phyloP scores from a whole-genome alignment of 1,284 basidiomycete genomes.

The Microbotryomycetes sp. region DNA sequence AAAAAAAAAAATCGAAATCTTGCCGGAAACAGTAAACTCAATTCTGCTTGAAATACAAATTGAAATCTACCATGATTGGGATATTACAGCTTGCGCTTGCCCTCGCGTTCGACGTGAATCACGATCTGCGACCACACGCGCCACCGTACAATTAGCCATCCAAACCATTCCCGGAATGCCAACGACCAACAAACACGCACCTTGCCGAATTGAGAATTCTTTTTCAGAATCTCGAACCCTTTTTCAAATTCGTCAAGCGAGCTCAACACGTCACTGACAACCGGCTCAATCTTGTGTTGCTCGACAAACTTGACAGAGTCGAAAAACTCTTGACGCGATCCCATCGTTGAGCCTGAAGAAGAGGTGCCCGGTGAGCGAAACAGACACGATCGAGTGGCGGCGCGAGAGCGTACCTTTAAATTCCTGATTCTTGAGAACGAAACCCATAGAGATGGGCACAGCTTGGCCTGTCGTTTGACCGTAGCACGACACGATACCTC shows the following conservation, averaged over 20 bases:
- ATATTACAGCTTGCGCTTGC: neutral
- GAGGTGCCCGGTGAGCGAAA: neutral
- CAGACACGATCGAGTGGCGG: neutral
- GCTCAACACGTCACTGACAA: slow-evolving; percentile 66
- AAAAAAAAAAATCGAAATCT: too few relatives aligned
- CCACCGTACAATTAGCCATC: neutral
- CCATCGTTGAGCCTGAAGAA: slow-evolving; percentile 58
- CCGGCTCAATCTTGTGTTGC: slow-evolving; percentile 60
- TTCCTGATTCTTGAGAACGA: slow-evolving; percentile 68
- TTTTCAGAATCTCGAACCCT: slow-evolving; percentile 56
- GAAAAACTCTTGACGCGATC: slow-evolving; percentile 65
- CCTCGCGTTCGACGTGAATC: neutral
- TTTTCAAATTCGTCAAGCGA: slow-evolving; percentile 56
- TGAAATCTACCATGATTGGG: too few relatives aligned
- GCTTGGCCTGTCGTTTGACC: slow-evolving; percentile 58
- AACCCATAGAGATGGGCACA: slow-evolving; percentile 64
- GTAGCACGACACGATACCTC: slow-evolving; percentile 47
- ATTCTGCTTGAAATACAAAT: too few relatives aligned
- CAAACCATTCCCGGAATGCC: too few relatives aligned
- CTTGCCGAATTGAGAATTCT: slow-evolving; percentile 66
- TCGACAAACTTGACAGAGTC: slow-evolving; percentile 64
- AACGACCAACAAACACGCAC: slow-evolving; percentile 39
- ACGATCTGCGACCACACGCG: neutral
- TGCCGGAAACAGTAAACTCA: too few relatives aligned
- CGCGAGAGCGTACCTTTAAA: slow-evolving; percentile 53